Conservation (phyloP, 352 stramenopile genomes). For the Detonula confervacea region DNA sequence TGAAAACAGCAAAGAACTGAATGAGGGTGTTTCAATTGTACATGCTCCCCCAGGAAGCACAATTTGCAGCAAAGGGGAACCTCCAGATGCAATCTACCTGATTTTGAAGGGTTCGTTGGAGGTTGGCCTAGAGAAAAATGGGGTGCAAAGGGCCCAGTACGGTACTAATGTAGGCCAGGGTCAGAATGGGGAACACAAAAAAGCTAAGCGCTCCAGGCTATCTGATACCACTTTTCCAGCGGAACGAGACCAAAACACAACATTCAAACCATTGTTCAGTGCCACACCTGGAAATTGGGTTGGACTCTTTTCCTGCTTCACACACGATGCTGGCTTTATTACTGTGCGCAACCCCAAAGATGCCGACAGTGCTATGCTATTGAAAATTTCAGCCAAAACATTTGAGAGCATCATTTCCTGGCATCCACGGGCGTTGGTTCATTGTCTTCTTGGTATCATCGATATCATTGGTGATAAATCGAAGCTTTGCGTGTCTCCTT, state of each 20-base stretch:
- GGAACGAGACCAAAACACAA: not conserved
- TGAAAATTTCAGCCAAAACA: slow-evolving; percentile 45
- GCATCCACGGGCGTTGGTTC: slow-evolving; percentile 48
- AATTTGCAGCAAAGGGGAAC: slow-evolving; percentile 18
- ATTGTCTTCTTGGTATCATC: slow-evolving; percentile 35
- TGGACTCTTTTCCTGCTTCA: slow-evolving; percentile 57
- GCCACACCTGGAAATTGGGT: slow-evolving; percentile 38
- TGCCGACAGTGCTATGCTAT: slow-evolving; percentile 26
- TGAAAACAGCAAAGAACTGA: not conserved
- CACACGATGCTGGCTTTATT: slow-evolving; percentile 52
- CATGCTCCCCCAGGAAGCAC: not conserved
- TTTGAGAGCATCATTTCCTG: slow-evolving; percentile 47
- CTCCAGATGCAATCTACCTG: slow-evolving; percentile 20
- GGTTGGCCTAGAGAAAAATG: slow-evolving; percentile 37
- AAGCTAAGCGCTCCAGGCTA: not conserved
- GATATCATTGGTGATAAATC: slow-evolving; percentile 27
- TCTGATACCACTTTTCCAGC: not conserved
- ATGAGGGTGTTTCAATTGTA: slow-evolving; percentile 18
- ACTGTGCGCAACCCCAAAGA: slow-evolving; percentile 29
- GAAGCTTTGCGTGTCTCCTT: slow-evolving; percentile 37
- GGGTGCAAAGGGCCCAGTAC: no score
- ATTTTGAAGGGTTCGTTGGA: slow-evolving; percentile 26
- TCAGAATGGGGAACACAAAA: not conserved
- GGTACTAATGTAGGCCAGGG: not conserved
- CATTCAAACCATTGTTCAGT: slow-evolving; percentile 32